Base-by-base conservation (phyloP, 352 stramenopile genomes). In the Globisporangium spiculum region DNA sequence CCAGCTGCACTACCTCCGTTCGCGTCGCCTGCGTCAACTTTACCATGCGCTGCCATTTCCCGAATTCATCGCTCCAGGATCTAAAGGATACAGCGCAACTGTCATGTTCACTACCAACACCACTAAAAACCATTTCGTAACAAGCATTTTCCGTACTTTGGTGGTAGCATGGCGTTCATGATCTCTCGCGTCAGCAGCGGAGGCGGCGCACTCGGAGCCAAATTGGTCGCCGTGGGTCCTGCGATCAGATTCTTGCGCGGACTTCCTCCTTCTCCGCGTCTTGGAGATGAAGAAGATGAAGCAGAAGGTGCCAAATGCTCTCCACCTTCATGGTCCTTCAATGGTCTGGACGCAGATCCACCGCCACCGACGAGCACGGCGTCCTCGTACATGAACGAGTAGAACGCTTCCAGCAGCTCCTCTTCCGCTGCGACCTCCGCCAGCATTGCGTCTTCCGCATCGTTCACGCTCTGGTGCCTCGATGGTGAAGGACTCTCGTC, bases 11-110 rank as follows among this genome's bases (percentile, higher is more conserved):
- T 9, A 86, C 84, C 14, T 92, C 77, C 4, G 36, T 60, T 30
- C 85, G 72, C 4, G 75, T 70, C 4, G 80, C 78, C 20, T 79
- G 75, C 5, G 68, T 70, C 62, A 87, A 69, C n/a, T 75, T 75
- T 9, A 89, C 86, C 69, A 92, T 83, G 20, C 85, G 86, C 66
- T 90, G 83, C 86, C 86, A 92, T 44, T 85, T 93, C 20, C 79
- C 86, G 20, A 67, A 67, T 6, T 48, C 44, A 48, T 91, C 79
- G 8, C 71, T 66, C 83, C 86, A 93, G 2, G 77, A 76, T 76
- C 85, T 93, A 46, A 46, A 46, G 38, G 38, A 32, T 32, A 32
- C 27, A 32, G 27, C 27, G 6, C 27, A 32, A 32, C 27, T 32
- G 2, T 6, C 27, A 32, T 32, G 27, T 32, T 52, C 44, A 52